Conservation (phyloP, 768 basidiomycete species). For the Podaxis rugospora region DNA sequence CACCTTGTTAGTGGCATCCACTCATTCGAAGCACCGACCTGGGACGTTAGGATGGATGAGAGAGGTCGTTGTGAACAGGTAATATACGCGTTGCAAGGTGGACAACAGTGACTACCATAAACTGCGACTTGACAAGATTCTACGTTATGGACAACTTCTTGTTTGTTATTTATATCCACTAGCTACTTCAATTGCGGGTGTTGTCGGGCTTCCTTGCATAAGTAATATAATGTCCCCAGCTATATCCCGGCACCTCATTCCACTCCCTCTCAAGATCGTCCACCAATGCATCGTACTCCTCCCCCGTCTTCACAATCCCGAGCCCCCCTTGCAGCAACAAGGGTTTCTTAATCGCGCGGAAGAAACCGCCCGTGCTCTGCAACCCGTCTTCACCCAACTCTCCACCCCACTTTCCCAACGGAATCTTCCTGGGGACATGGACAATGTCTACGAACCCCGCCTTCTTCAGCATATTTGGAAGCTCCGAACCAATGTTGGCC, state of each 20-base stretch:
- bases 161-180: not conserved
- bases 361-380: not conserved
- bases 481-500: not conserved
- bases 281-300: slow-evolving; percentile 11
- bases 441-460: not conserved
- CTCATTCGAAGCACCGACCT: too few species aligned
- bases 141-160: too few species aligned
- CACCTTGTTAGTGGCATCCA: too few species aligned
- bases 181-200: not conserved
- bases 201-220: not conserved
- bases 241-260: not conserved
- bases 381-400: not conserved
- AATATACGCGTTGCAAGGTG: too few species aligned
- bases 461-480: not conserved
- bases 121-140: too few species aligned
- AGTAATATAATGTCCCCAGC: not conserved
- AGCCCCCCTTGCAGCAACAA: slow-evolving; percentile 9
- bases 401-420: not conserved
- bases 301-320: not conserved
- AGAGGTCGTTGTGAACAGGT: too few species aligned
- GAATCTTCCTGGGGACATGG: not conserved
- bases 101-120: too few species aligned
- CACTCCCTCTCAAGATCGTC: slow-evolving; percentile 1
- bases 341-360: not conserved
- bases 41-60: too few species aligned